Percentiles rank a stretch among this genome's conserved stretches.
These are phyloP conservation scores for Hortaea sp. DNA, from an alignment of 2,329 filamentous ascomycete species.

Conservation along the genomic window DNA sequence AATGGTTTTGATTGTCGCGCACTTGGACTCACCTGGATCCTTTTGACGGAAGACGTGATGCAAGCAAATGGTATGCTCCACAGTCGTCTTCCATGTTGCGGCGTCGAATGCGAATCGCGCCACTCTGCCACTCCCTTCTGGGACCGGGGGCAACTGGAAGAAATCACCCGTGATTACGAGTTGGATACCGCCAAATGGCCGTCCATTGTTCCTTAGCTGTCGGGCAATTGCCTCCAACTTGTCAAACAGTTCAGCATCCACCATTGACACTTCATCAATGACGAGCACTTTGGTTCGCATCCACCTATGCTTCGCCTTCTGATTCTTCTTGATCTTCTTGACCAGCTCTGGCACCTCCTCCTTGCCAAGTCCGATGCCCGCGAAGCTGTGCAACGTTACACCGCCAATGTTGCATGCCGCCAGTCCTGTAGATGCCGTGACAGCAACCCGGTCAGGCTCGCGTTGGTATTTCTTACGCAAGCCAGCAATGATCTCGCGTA, in stretches of 20 bases:
- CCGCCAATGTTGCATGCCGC: conserved; percentile 96
- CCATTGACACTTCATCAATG: conserved; percentile 96
- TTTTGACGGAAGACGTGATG: conserved; percentile 95
- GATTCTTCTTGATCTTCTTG: conserved; percentile 82
- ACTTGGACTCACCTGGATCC: conserved; percentile 51
- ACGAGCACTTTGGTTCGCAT: conserved; percentile 76
- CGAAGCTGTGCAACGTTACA: conserved; percentile 90
- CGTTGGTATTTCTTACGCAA: conserved; percentile 65
- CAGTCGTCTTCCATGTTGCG: conserved; percentile 79
- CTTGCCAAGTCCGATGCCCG: conserved; percentile 90
- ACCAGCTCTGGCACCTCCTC: conserved; percentile 70
- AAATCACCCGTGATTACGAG: conserved; percentile 94
- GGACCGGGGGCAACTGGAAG: conserved; percentile 91
- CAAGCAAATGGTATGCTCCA: conserved; percentile 89
- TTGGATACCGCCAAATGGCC: conserved; percentile 92
- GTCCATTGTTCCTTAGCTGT: conserved; percentile 75
- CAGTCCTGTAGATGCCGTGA: conserved; percentile 90
- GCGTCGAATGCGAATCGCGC: conserved; percentile 91
- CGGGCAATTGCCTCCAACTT: conserved; percentile 86
- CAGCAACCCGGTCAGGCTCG: conserved; percentile 76
- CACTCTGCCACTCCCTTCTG: conserved; percentile 55
- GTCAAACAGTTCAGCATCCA: conserved; percentile 93
- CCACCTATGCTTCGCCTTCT: conserved; percentile 84
- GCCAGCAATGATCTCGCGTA: conserved; percentile 79
- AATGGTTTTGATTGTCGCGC: conserved; percentile 15